Evolutionary conservation across 257 asterid species (phyloP).

Genomic region (Solanum megistacrolobum): DNA sequence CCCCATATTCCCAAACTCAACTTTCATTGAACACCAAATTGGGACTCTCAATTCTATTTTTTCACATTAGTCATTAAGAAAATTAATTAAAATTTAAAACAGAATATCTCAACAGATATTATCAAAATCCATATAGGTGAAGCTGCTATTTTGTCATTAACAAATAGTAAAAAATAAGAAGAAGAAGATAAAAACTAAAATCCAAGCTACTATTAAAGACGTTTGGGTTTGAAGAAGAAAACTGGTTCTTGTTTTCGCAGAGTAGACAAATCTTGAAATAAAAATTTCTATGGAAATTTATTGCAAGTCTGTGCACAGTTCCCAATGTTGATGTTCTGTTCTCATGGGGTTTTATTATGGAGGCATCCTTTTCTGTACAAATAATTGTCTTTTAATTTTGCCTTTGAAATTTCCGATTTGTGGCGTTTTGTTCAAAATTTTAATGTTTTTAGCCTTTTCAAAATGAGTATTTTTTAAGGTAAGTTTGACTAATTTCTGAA

Average conservation of each 20-base stretch:
- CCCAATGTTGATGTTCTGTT: background rate
- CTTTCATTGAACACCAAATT: background rate
- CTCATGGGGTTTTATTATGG: background rate
- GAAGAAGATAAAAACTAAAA: constrained; percentile 1
- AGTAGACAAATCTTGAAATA: background rate
- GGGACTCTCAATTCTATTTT: background rate
- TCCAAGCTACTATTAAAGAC: background rate
- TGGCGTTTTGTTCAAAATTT: background rate
- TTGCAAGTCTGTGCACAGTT: background rate
- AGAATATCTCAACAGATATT: background rate
- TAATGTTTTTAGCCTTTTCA: background rate
- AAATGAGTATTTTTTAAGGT: background rate
- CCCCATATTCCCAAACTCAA: constrained; percentile 37
- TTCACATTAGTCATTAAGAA: background rate
- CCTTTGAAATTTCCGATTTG: background rate
- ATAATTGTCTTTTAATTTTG: background rate
- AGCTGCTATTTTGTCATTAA: background rate
- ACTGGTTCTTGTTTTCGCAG: constrained; percentile 9
- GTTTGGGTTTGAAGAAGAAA: background rate
- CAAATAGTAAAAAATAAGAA: background rate
- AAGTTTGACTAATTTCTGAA: background rate
- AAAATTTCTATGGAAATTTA: background rate
- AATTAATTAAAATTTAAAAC: background rate
- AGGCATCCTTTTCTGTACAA: background rate
- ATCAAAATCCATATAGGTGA: background rate